Base-by-base conservation (phyloP, 495 filamentous ascomycete genomes). In the Aspergillus campestris region DNA sequence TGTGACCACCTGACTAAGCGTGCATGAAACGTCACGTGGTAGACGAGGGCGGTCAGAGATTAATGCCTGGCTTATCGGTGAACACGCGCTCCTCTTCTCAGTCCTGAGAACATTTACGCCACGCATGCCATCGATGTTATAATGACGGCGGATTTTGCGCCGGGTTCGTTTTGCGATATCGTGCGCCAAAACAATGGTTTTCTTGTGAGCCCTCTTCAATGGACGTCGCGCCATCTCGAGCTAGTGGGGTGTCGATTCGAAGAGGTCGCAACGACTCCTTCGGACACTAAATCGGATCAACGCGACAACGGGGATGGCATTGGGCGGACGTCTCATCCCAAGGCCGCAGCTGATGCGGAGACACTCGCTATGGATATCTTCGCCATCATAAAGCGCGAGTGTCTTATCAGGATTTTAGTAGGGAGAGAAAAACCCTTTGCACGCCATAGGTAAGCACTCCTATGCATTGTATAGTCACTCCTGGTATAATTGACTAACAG, bases 141-240 rank as follows among this genome's bases (percentile, higher is more conserved):
- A 8, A 40, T 24, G 38, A 8, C 47, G 11, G n/a, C n/a, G n/a
- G n/a, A n/a, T n/a, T n/a, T n/a, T n/a, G n/a, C n/a, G n/a, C n/a
- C n/a, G n/a, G n/a, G n/a, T n/a, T n/a, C n/a, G n/a, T 36, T 49
- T 15, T 18, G 33, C 24, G 40, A 44, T 13, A 24, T 47, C 32
- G 43, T 51, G 41, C 44, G 30, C 11, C 30, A 40, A 37, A 43
- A 52, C 39, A 33, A 40, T 5, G 49, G 45, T 8, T 40, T 53
- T 34, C 28, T 52, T 7, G 50, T 50, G 29, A 28, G 50, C 28
- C 50, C 53, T 8, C 42, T 57, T 5, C 42, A 38, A 9, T 57
- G 53, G 53, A 57, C 53, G 8, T 50, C 46, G 9, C 46, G 32
- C 35, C 53, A 57, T 48, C 42, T 57, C 18, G 47, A 53, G 8